Conservation (phyloP, 2,329 filamentous ascomycete genomes). For the Davidsoniella virescens region DNA sequence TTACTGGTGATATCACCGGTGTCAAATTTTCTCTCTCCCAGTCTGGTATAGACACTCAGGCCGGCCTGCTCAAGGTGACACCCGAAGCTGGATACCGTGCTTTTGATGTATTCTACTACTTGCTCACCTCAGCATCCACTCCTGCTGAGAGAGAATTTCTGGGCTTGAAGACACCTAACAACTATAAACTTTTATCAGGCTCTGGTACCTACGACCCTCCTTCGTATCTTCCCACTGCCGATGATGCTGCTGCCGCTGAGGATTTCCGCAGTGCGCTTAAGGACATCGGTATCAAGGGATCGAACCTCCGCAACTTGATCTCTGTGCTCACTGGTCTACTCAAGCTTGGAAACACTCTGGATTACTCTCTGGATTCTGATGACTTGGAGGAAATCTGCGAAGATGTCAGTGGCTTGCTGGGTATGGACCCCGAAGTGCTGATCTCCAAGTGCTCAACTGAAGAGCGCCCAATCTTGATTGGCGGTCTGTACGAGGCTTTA, state of each 20-base stretch:
- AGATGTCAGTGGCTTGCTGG: constrained; percentile 73
- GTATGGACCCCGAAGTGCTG: constrained; percentile 72
- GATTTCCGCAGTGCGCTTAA: constrained; percentile 81
- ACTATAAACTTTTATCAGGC: constrained; percentile 62
- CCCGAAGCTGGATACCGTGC: constrained; percentile 68
- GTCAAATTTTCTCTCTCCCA: constrained; percentile 67
- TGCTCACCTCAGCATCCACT: constrained; percentile 80
- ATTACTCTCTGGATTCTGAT: constrained; percentile 72
- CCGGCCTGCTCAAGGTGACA: constrained; percentile 68
- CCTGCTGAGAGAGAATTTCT: constrained; percentile 79
- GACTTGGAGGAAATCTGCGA: constrained; percentile 74
- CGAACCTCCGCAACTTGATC: constrained; percentile 64
- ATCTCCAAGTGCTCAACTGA: constrained; percentile 64
- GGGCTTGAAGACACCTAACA: constrained; percentile 57
- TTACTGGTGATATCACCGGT: constrained; percentile 62
- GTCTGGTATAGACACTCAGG: constrained; percentile 69
- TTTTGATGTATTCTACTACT: constrained; percentile 96
- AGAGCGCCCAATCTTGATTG: constrained; percentile 68
- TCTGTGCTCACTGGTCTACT: constrained; percentile 73
- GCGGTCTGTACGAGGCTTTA: constrained; percentile 78
- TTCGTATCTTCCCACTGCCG: constrained; percentile 75
- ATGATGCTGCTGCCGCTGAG: constrained; percentile 83
- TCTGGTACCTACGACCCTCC: constrained; percentile 79
- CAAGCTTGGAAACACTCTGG: constrained; percentile 81
- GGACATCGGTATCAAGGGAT: constrained; percentile 84